These are phyloP conservation scores for Apiotrichum montevideense DNA, from an alignment of 1,284 basidiomycete species.

Conservation along the genomic window DNA sequence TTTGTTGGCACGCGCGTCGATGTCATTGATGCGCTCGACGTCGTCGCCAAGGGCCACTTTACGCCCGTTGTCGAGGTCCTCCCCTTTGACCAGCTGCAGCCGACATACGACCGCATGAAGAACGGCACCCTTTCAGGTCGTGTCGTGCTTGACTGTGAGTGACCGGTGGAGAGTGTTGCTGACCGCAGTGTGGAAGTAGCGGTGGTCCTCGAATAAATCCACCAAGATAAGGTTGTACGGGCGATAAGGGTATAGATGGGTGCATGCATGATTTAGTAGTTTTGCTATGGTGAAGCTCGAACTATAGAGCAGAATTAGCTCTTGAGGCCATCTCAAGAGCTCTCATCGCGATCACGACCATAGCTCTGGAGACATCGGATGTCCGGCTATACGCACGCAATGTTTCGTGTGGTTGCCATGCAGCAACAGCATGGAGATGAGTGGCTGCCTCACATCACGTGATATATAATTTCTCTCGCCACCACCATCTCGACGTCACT, in stretches of 20 bases:
- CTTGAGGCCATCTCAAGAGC: too few relatives aligned
- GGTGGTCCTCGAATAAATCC: too few relatives aligned
- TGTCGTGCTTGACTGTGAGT: conserved; percentile 14
- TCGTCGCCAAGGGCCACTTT: conserved; percentile 63
- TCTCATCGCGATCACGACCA: too few relatives aligned
- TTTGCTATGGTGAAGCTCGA: too few relatives aligned
- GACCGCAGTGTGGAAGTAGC: neutral
- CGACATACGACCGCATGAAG: conserved; percentile 8
- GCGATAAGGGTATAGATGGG: too few relatives aligned
- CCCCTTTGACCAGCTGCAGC: conserved; percentile 53
- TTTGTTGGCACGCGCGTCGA: conserved; percentile 70
- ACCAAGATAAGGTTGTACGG: too few relatives aligned
- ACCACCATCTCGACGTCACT: neutral
- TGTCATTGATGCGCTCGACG: conserved; percentile 63
- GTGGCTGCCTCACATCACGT: neutral
- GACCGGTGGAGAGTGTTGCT: neutral
- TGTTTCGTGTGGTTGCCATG: too few relatives aligned
- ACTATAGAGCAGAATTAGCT: too few relatives aligned
- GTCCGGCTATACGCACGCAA: too few relatives aligned
- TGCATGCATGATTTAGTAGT: too few relatives aligned
- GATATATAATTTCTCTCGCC: neutral
- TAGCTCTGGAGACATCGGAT: too few relatives aligned
- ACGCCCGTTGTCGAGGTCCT: conserved; percentile 54
- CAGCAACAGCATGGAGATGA: too few relatives aligned
- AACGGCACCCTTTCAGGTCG: conserved; percentile 7